Percentiles rank a stretch among this genome's conserved stretches.
phyloP scores from a whole-genome alignment of 2,329 filamentous ascomycete species.

The Dactylellina leptospora region DNA sequence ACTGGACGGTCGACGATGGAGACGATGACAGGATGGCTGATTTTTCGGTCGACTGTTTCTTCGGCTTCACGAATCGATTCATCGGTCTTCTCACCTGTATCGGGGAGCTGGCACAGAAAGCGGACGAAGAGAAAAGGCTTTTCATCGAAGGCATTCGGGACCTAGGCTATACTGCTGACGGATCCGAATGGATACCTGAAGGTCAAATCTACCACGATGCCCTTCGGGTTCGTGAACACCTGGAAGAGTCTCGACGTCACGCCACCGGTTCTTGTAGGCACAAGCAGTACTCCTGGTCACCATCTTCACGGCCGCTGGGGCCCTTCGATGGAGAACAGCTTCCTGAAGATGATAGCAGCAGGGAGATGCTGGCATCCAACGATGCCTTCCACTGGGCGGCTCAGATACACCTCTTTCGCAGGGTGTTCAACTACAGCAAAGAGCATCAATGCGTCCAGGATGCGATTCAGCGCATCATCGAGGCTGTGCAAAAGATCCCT shows the following conservation, averaged over 20 bases:
- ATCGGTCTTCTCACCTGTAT: conserved; percentile 76
- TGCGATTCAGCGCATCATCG: conserved; percentile 71
- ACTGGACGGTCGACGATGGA: conserved; percentile 67
- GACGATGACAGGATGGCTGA: conserved; percentile 63
- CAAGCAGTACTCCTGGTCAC: conserved; percentile 58
- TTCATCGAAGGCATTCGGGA: conserved; percentile 33
- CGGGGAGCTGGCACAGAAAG: conserved; percentile 74
- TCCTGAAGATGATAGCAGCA: conserved; percentile 64
- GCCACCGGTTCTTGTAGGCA: conserved; percentile 59
- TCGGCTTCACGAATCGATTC: conserved; percentile 78
- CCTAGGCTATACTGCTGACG: conserved; percentile 37
- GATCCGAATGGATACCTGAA: conserved; percentile 39
- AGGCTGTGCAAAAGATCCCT: conserved; percentile 70
- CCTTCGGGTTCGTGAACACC: conserved; percentile 68
- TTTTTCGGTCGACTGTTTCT: conserved; percentile 79
- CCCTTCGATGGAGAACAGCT: conserved; percentile 57
- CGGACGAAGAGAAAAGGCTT: conserved; percentile 68
- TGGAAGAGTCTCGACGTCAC: conserved; percentile 67
- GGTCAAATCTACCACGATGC: conserved; percentile 66
- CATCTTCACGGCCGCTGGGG: conserved; percentile 59
- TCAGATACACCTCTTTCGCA: conserved; percentile 76
- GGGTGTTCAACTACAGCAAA: conserved; percentile 72
- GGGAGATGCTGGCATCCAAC: conserved; percentile 76
- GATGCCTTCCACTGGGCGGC: conserved; percentile 82
- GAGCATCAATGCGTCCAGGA: conserved; percentile 70